Percentiles rank a stretch among this genome's conserved stretches.
phyloP scores from a whole-genome alignment of 164 flowering plant species.

The Warburgia ugandensis region DNA sequence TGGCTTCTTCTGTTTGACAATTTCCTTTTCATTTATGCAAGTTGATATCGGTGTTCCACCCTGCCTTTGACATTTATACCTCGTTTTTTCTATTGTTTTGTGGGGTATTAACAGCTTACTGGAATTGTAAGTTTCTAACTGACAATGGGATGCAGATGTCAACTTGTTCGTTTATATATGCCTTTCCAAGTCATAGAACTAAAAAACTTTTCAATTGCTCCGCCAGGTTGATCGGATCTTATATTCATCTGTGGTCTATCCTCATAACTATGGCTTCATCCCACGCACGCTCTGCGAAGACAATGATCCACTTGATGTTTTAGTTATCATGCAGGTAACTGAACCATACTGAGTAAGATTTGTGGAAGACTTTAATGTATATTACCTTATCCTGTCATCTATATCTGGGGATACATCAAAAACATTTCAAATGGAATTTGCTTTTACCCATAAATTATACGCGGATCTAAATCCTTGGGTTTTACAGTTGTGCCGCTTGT shows the following conservation, averaged over 20 bases:
- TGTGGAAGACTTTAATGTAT: too few relatives aligned
- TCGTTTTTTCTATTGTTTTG: too few relatives aligned
- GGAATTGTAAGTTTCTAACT: too few relatives aligned
- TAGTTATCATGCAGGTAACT: constrained; percentile 67
- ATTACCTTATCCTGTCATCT: too few relatives aligned
- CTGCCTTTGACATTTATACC: too few relatives aligned
- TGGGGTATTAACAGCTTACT: too few relatives aligned
- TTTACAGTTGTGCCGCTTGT: too few relatives aligned
- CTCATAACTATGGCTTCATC: constrained; percentile 73
- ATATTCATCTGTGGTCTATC: constrained; percentile 71
- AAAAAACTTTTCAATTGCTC: not conserved
- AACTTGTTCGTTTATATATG: not conserved
- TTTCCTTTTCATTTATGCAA: not conserved
- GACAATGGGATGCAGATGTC: not conserved
- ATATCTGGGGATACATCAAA: too few relatives aligned
- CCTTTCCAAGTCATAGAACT: not conserved
- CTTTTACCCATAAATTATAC: too few relatives aligned
- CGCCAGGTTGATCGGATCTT: constrained; percentile 59
- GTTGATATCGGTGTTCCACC: not conserved
- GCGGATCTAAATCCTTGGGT: too few relatives aligned
- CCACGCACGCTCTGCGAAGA: constrained; percentile 74
- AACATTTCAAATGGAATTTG: too few relatives aligned
- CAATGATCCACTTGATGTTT: constrained; percentile 68
- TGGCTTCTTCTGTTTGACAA: not conserved
- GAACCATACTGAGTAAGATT: not conserved